These are phyloP conservation scores for Thraustochytrium sp. DNA, from an alignment of 352 stramenopile species.

Conservation along the genomic window DNA sequence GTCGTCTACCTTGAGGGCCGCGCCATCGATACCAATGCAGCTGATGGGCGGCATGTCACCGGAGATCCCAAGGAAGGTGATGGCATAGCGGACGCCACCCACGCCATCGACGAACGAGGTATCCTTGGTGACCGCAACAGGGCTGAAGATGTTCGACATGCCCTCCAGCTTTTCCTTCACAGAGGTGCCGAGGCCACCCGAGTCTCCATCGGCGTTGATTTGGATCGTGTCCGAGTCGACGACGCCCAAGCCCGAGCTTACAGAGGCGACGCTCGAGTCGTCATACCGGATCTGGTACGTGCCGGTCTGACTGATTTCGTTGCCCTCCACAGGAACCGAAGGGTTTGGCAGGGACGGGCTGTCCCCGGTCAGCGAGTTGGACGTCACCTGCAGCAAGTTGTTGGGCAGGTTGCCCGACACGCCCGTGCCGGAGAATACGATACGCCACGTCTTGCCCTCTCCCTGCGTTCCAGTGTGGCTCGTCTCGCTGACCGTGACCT, in stretches of 20 bases:
- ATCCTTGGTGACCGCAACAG: background rate
- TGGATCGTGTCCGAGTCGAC: background rate
- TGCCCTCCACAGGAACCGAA: background rate
- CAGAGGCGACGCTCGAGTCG: constrained; percentile 2
- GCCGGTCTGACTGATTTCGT: constrained; percentile 38
- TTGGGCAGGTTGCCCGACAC: constrained; percentile 47
- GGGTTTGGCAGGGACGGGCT: background rate
- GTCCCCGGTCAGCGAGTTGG: background rate
- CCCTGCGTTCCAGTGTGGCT: constrained; percentile 55
- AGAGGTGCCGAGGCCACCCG: background rate
- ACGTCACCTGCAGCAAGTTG: background rate
- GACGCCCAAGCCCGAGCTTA: background rate
- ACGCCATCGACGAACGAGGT: constrained; percentile 19
- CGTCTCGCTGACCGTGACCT: constrained; percentile 18
- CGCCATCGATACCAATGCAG: background rate
- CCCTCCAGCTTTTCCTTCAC: constrained; percentile 37
- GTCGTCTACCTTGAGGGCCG: background rate
- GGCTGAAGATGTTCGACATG: constrained; percentile 2
- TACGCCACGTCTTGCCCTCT: constrained; percentile 69
- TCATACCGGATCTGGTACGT: constrained; percentile 1
- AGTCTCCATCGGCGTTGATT: background rate
- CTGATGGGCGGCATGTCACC: constrained; percentile 7
- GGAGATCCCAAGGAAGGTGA: constrained; percentile 32
- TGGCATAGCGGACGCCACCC: background rate
- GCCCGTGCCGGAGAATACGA: constrained; percentile 59